Conservation (phyloP, 176 grass and related monocot genomes). For the Eleusine indica region DNA sequence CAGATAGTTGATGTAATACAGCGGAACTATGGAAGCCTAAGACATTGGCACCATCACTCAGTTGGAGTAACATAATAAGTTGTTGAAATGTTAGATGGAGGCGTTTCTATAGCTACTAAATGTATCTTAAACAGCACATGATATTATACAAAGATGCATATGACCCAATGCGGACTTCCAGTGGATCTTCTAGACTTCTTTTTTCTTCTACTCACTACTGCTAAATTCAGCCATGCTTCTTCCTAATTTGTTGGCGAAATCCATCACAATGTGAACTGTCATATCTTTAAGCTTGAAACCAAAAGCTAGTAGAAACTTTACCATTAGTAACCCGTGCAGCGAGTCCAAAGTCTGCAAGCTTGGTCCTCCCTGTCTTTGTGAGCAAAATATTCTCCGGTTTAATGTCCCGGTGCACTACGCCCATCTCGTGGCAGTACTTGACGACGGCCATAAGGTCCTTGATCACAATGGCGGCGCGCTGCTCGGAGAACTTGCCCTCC, state of each 20-base stretch:
- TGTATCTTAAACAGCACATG: neutral
- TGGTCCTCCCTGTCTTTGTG: constrained; percentile 62
- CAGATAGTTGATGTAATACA: neutral
- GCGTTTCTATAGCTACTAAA: neutral
- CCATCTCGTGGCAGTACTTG: constrained; percentile 97
- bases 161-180: neutral
- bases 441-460: constrained; percentile 73
- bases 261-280: neutral
- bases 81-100: neutral
- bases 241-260: neutral
- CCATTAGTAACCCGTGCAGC: constrained; percentile 81
- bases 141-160: constrained; percentile 9
- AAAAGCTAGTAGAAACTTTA: constrained; percentile 30
- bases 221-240: neutral
- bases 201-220: neutral
- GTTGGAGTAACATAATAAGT: neutral
- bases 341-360: constrained; percentile 90
- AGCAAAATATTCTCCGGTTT: constrained; percentile 96
- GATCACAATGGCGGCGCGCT: constrained; percentile 57
- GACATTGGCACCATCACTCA: neutral
- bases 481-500: constrained; percentile 64
- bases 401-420: constrained; percentile 89
- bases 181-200: neutral
- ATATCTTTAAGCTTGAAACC: neutral
- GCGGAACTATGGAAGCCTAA: neutral